Percentiles rank a stretch among this genome's conserved stretches.
Conservation (phyloP, 495 filamentous ascomycete genomes). For the Talaromyces thailandensis region DNA sequence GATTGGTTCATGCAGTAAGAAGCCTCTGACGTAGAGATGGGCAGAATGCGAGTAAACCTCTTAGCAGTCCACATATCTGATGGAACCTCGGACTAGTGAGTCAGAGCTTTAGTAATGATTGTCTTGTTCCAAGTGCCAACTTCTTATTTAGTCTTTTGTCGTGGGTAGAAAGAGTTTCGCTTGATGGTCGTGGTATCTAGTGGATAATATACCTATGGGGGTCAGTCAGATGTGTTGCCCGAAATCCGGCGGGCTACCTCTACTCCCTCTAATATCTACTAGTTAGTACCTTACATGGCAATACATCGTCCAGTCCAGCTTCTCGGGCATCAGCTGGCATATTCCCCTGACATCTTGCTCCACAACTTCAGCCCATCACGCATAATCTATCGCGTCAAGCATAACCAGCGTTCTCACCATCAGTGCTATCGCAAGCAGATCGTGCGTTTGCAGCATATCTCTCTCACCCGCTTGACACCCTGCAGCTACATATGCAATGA, state of each 20-base stretch:
- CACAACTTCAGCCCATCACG: constrained; percentile 1
- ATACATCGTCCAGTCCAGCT: not conserved
- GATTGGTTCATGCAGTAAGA: not conserved
- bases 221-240: too few species aligned
- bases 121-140: too few species aligned
- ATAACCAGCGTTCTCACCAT: not conserved
- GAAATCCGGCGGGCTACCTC: not conserved
- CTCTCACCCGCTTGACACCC: not conserved
- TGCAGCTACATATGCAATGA: not conserved
- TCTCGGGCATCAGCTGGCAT: not conserved
- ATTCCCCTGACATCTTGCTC: not conserved
- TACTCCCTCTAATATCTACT: not conserved
- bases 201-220: not conserved
- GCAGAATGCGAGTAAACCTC: not conserved
- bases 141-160: not conserved
- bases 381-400: not conserved
- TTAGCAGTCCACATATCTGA: not conserved
- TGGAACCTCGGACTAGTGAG: not conserved
- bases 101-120: not conserved
- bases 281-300: not conserved
- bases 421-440: not conserved
- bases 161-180: not conserved
- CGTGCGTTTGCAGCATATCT: not conserved
- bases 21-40: not conserved
- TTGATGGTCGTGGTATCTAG: not conserved